Conservation (phyloP, 371 early-diverging fungal genomes). For the Mucor circinelloides region DNA sequence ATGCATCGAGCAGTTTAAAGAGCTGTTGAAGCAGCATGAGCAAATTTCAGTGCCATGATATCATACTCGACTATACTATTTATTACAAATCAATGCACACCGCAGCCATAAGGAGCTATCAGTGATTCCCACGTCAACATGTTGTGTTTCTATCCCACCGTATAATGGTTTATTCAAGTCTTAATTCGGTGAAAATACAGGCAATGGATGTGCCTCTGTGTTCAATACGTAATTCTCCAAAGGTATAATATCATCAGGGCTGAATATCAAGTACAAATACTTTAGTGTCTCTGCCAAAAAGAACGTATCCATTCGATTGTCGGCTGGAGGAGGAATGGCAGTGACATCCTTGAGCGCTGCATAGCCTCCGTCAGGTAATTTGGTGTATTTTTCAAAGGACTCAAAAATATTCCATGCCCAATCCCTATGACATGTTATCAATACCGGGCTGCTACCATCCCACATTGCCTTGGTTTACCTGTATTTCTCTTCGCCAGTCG, state of each 20-base stretch:
- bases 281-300: slow-evolving; percentile 93
- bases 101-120: no score
- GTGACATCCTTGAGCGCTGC: slow-evolving; percentile 77
- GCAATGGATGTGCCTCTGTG: slow-evolving; percentile 91
- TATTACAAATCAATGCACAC: no score
- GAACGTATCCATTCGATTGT: slow-evolving; percentile 83
- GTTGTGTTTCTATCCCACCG: no score
- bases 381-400: slow-evolving; percentile 79
- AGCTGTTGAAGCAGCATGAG: no score
- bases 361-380: slow-evolving; percentile 74
- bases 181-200: slow-evolving; percentile 50
- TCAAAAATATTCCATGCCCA: slow-evolving; percentile 91
- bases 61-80: no score
- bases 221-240: slow-evolving; percentile 84
- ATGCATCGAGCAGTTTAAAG: no score
- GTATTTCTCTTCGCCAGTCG: slow-evolving; percentile 81
- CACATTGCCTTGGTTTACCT: slow-evolving; percentile 35
- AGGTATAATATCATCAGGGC: slow-evolving; percentile 65
- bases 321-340: slow-evolving; percentile 47
- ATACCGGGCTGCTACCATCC: background rate
- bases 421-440: slow-evolving; percentile 56
- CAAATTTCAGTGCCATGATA: no score
- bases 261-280: slow-evolving; percentile 90
- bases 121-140: no score
- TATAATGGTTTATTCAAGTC: no score